These are phyloP conservation scores for Phialophora expanda DNA, from an alignment of 2,329 filamentous ascomycete species.

Conservation along the genomic window DNA sequence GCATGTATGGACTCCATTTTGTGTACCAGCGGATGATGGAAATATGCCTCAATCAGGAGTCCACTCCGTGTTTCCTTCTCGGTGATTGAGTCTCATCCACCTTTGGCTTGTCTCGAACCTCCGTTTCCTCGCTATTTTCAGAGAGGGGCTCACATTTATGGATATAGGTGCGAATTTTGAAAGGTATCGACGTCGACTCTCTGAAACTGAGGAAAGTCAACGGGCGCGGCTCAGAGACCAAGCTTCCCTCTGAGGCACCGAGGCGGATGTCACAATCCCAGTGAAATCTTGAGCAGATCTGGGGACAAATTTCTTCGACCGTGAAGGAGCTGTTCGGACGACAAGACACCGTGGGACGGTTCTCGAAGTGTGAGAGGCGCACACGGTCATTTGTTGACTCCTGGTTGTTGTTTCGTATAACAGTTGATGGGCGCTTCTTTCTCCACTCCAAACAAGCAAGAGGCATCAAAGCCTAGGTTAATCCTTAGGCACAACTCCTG, in stretches of 20 bases:
- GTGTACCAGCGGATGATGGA: not conserved
- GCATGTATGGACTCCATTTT: not conserved
- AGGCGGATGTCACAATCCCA: slow-evolving; percentile 5
- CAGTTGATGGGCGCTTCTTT: slow-evolving; percentile 26
- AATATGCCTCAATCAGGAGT: not conserved
- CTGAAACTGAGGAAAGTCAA: slow-evolving; percentile 41
- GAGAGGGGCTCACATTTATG: slow-evolving; percentile 5
- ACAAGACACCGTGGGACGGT: not conserved
- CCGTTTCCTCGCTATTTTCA: not conserved
- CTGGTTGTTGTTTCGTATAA: slow-evolving; percentile 10
- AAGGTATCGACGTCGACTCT: slow-evolving; percentile 40
- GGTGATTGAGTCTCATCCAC: not conserved
- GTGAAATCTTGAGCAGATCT: not conserved
- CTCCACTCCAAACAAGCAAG: slow-evolving; percentile 7
- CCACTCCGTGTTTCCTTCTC: not conserved
- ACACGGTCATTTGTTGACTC: not conserved
- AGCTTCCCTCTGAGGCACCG: slow-evolving; percentile 5
- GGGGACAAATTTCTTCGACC: not conserved
- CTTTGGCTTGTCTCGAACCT: not conserved
- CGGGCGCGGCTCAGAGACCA: slow-evolving; percentile 19
- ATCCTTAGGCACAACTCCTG: not conserved
- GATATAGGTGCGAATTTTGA: slow-evolving; percentile 40
- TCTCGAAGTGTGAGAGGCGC: not conserved
- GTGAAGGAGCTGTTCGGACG: too few species aligned
- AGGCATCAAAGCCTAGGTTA: slow-evolving; percentile 17